These are phyloP conservation scores for Penicillium sp. DNA, from an alignment of 2,329 filamentous ascomycete genomes.

Conservation along the genomic window DNA sequence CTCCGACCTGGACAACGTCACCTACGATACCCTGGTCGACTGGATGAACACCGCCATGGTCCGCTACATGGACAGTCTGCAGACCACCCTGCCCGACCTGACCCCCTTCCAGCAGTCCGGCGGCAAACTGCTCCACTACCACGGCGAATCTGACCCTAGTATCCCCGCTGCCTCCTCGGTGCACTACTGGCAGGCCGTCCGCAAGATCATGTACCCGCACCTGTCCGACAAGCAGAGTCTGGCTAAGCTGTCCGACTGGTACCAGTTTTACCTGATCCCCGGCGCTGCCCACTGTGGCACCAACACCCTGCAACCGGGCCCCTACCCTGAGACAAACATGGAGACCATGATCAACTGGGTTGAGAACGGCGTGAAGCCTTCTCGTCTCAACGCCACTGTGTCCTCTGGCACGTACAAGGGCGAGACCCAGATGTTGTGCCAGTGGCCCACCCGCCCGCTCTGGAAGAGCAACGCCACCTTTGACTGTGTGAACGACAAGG, in stretches of 20 bases:
- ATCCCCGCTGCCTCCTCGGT: slow-evolving; percentile 55
- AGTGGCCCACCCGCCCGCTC: slow-evolving; percentile 34
- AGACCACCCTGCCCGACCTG: slow-evolving; percentile 56
- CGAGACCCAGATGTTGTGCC: slow-evolving; percentile 36
- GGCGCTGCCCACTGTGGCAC: slow-evolving; percentile 53
- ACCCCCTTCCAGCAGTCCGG: slow-evolving; percentile 50
- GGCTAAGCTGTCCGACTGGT: slow-evolving; percentile 51
- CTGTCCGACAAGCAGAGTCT: slow-evolving; percentile 40
- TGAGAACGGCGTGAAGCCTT: slow-evolving; percentile 49
- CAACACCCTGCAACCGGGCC: slow-evolving; percentile 48
- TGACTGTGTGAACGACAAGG: slow-evolving; percentile 41
- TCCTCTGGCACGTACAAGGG: slow-evolving; percentile 31
- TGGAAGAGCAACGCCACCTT: slow-evolving; percentile 34
- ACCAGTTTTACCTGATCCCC: slow-evolving; percentile 55
- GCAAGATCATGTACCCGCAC: slow-evolving; percentile 49
- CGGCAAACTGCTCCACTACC: slow-evolving; percentile 58
- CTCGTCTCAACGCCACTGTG: slow-evolving; percentile 44
- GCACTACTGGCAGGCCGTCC: slow-evolving; percentile 56
- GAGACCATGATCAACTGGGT: slow-evolving; percentile 53
- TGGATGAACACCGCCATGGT: slow-evolving; percentile 54
- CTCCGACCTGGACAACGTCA: slow-evolving; percentile 47
- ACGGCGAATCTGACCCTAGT: slow-evolving; percentile 56
- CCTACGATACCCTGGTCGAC: slow-evolving; percentile 56
- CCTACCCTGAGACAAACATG: slow-evolving; percentile 49
- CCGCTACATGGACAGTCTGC: slow-evolving; percentile 51